Evolutionary conservation across 306 rosid species (phyloP), one percentile per base, ranked within the genome.

Genomic region (Pterocarpus santalinus): DNA sequence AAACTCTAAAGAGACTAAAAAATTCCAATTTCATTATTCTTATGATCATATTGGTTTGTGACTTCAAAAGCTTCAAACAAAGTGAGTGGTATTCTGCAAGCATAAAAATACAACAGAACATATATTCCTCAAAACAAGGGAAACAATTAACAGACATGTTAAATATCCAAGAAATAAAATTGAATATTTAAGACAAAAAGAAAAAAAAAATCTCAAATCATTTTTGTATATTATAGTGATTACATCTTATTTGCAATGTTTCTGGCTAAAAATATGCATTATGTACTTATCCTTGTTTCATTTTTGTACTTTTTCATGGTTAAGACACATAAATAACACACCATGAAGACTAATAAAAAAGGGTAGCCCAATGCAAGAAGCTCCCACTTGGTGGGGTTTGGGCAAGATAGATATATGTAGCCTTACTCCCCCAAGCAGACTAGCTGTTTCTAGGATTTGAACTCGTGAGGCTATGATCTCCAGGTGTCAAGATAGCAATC

Each of bases 1-100:
- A 57, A 49, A 53, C 34, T 44, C 39, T 70, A 44, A 60, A 65
- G 69, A 32, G 34, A 77, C 32, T 46, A 68, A 87, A 32, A 10
- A 2, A 41, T 5, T 35, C 56, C 78, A 34, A 44, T 8, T 62
- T 72, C 63, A n/a, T 53, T 53, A 4, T 73, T 73, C 39, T 73
- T 55, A 2, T 17, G 14, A 74, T 43, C 57, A 58, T 74, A 44
- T 60, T 41, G 39, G n/a, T 28, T 43, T 39, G 44, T 14, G 11
- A 74, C 47, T 38, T 74, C 39, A 17, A 73, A 73, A 73, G n/a
- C 39, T 13, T 15, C 57, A 74, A 17, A 74, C 55, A 13, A 38
- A 10, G 15, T n/a, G 28, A 15, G 22, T 5, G 15, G 60, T 4
- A n/a, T 33, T 33, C 49, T 30, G 60, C 28, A 32, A 33, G 12